These are phyloP conservation scores for Heritiera fomes DNA, from an alignment of 345 rosid genomes.

Conservation along the genomic window DNA sequence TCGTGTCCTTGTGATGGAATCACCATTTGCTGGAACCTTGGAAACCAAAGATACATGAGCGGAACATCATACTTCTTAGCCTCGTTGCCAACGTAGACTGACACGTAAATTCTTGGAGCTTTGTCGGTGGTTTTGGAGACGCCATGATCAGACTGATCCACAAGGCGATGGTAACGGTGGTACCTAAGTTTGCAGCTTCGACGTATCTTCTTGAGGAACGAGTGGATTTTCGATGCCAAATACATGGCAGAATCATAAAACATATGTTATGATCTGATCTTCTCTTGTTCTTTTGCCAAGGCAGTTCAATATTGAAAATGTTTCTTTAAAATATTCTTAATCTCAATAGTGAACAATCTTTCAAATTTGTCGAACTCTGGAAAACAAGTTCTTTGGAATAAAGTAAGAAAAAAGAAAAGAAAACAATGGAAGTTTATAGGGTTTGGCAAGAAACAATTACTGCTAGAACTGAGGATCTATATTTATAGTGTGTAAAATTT, in stretches of 20 bases:
- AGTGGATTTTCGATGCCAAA: background rate
- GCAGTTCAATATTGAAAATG: background rate
- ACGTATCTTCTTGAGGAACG: background rate
- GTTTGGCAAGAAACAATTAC: no score
- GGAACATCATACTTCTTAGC: slow-evolving; percentile 8
- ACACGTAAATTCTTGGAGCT: background rate
- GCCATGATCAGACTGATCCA: background rate
- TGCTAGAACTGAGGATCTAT: no score
- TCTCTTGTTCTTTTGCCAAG: background rate
- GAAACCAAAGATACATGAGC: background rate
- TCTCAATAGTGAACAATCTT: background rate
- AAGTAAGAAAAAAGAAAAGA: no score
- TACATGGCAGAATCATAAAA: background rate
- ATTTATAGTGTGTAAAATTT: no score
- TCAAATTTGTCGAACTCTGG: background rate
- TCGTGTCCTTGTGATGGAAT: background rate
- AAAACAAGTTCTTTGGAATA: background rate
- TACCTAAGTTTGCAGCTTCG: background rate
- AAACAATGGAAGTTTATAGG: no score
- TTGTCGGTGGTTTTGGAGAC: background rate
- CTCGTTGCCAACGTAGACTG: background rate
- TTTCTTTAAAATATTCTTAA: background rate
- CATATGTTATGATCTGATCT: background rate
- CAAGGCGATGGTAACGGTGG: slow-evolving; percentile 1
- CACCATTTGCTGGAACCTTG: background rate